Conservation (phyloP, 2,329 filamentous ascomycete species). For the Aspergillus neotritici region DNA sequence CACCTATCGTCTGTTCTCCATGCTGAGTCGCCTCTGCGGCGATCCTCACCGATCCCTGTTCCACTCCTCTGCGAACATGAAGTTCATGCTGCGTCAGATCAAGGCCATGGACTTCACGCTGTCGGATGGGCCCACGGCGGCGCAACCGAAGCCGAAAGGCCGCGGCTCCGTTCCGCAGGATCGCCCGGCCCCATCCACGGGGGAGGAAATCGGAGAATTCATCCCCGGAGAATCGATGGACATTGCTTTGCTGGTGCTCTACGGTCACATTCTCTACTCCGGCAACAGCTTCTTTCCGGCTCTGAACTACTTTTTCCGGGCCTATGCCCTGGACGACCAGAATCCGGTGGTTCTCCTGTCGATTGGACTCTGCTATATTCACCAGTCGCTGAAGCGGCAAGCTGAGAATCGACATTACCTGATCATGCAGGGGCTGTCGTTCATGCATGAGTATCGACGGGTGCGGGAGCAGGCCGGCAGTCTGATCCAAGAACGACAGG, state of each 20-base stretch:
- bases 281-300: conserved; percentile 79
- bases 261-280: conserved; percentile 81
- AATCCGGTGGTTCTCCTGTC: conserved; percentile 76
- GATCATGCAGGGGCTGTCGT: conserved; percentile 76
- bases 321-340: conserved; percentile 63
- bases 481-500: conserved; percentile 52
- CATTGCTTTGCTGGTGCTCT: conserved; percentile 75
- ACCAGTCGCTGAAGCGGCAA: conserved; percentile 83
- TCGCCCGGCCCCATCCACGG: conserved; percentile 36
- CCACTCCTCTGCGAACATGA: conserved; percentile 74
- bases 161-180: conserved; percentile 42
- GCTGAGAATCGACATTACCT: conserved; percentile 85
- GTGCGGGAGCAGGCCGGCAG: conserved; percentile 45
- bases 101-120: conserved; percentile 77
- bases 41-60: conserved; percentile 60
- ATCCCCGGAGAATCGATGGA: conserved; percentile 55
- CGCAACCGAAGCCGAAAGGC: conserved; percentile 20
- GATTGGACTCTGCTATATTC: conserved; percentile 77
- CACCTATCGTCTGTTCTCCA: conserved; percentile 74
- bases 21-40: conserved; percentile 69
- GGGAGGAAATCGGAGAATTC: conserved; percentile 31
- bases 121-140: conserved; percentile 43
- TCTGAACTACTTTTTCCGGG: conserved; percentile 80
- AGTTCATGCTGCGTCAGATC: conserved; percentile 86
- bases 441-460: conserved; percentile 69